Conservation (phyloP, 495 filamentous ascomycete species). For the Thozetella sp. region DNA sequence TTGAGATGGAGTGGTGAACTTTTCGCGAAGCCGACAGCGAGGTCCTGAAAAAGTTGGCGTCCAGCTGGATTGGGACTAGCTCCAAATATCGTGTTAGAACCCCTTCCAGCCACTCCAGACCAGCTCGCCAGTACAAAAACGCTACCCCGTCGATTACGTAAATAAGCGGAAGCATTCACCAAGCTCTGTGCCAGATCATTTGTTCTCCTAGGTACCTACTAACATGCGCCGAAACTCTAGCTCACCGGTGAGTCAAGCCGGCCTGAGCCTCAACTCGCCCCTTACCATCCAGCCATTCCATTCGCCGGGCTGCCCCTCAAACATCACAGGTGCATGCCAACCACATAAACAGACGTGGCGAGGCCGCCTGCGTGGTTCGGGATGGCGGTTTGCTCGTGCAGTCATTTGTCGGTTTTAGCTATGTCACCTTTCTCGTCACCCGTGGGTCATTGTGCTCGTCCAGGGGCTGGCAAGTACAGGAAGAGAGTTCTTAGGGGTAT, state of each 20-base stretch:
- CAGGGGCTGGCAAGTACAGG: too few relatives aligned
- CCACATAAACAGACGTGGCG: not conserved
- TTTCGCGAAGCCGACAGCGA: constrained; percentile 13
- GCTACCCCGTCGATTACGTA: too few relatives aligned
- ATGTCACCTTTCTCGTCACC: too few relatives aligned
- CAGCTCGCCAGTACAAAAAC: too few relatives aligned
- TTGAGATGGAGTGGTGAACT: constrained; percentile 16
- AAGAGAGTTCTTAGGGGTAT: too few relatives aligned
- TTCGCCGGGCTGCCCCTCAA: constrained; percentile 13
- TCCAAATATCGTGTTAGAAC: not conserved
- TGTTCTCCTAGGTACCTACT: not conserved
- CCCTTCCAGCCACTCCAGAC: constrained; percentile 4
- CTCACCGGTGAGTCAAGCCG: not conserved
- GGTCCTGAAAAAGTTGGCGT: constrained; percentile 13
- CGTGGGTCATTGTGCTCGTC: too few relatives aligned
- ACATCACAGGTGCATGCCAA: constrained; percentile 7
- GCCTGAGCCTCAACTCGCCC: not conserved
- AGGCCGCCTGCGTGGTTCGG: too few relatives aligned
- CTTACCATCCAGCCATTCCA: constrained; percentile 4
- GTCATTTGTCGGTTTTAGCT: too few relatives aligned
- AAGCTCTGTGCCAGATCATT: too few relatives aligned
- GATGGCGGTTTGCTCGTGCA: too few relatives aligned
- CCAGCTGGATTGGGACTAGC: not conserved
- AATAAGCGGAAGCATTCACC: too few relatives aligned
- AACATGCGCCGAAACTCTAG: not conserved